Conservation (phyloP, 140 eudicot genomes). For the Cichorium intybus region DNA sequence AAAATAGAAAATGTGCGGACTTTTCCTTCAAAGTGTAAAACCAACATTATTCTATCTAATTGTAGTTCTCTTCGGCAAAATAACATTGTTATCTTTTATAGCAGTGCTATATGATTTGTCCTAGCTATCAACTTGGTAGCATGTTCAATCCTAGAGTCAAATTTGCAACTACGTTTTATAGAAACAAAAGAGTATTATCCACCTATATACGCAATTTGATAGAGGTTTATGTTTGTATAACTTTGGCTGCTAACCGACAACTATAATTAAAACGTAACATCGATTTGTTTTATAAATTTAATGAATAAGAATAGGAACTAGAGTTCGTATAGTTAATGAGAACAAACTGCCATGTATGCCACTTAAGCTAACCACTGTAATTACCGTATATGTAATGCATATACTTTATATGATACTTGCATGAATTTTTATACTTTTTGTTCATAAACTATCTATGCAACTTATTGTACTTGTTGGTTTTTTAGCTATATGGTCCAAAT, state of each 20-base stretch:
- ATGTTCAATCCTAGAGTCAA: too few species aligned
- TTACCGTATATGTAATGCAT: background rate
- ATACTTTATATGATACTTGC: background rate
- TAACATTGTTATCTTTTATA: too few species aligned
- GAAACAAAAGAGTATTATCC: too few species aligned
- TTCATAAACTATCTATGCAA: background rate
- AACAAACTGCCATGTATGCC: constrained; percentile 8
- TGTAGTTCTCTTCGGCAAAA: background rate
- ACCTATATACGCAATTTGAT: too few species aligned
- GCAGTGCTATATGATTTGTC: background rate
- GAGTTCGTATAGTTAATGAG: too few species aligned
- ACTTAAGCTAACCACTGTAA: background rate
- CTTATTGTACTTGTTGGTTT: constrained; percentile 3
- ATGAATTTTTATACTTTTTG: background rate
- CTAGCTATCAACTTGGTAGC: too few species aligned
- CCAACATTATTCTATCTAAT: background rate
- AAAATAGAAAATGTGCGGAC: background rate
- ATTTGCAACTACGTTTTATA: too few species aligned
- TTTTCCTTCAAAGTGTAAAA: background rate
- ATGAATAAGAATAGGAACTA: background rate
- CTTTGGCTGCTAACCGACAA: background rate
- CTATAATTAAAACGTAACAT: background rate
- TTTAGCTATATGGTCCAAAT: constrained; percentile 54
- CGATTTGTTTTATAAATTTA: too few species aligned
- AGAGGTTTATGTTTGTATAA: background rate